Percentiles rank a stretch among this genome's conserved stretches.
Conservation (phyloP, 805 yeast species). For the Starmerella scarabaei region DNA sequence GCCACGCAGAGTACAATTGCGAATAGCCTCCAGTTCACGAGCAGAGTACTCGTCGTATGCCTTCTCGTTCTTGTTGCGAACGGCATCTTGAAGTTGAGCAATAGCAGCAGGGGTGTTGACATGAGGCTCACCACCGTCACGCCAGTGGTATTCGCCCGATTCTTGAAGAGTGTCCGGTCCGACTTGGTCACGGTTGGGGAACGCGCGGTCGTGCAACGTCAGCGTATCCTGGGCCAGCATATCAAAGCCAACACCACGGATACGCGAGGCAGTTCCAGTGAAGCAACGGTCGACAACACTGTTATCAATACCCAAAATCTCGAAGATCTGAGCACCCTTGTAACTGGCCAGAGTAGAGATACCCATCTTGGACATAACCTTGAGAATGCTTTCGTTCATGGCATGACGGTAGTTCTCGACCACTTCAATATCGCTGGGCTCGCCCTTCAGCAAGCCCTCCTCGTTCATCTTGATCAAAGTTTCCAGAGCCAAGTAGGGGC, state of each 20-base stretch:
- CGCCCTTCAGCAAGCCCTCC: constrained; percentile 47
- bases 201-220: constrained; percentile 85
- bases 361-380: constrained; percentile 99
- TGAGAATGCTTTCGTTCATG: constrained; percentile 79
- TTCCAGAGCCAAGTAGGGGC: constrained; percentile 88
- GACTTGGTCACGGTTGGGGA: constrained; percentile 60
- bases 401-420: constrained; percentile 72
- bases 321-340: constrained; percentile 98
- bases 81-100: constrained; percentile 96
- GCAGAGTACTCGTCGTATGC: constrained; percentile 85
- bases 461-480: constrained; percentile 71
- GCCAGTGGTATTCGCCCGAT: constrained; percentile 95
- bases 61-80: constrained; percentile 83
- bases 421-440: constrained; percentile 45
- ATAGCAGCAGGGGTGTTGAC: constrained; percentile 89
- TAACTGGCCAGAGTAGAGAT: constrained; percentile 95
- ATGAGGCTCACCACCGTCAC: constrained; percentile 97
- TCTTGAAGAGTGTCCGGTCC: constrained; percentile 72
- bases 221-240: constrained; percentile 95
- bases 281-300: constrained; percentile 91
- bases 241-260: constrained; percentile 89
- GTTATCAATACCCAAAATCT: constrained; percentile 90
- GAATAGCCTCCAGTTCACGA: constrained; percentile 82
- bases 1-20: constrained; percentile 88
- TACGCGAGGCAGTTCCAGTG: constrained; percentile 94